Percentiles rank a stretch among this genome's conserved stretches.
Conservation (phyloP, 179 eudicot genomes). For the Silene vulgaris region DNA sequence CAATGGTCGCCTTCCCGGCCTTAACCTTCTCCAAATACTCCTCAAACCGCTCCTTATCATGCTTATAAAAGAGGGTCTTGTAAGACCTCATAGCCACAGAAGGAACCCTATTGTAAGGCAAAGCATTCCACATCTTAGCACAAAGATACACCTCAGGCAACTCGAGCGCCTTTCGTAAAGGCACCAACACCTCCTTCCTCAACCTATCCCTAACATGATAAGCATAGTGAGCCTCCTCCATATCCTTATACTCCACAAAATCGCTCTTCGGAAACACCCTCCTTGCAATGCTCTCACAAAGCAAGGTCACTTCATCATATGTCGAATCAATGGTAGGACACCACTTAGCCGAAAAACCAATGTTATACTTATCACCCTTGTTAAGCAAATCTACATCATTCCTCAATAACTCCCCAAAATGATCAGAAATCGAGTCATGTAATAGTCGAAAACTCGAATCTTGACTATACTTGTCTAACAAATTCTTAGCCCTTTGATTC, state of each 20-base stretch:
- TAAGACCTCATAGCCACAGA: conserved; percentile 52
- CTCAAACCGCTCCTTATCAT: conserved; percentile 36
- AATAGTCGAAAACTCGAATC: conserved; percentile 31
- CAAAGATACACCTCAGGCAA: conserved; percentile 48
- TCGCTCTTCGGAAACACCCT: conserved; percentile 36
- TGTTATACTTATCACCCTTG: conserved; percentile 19
- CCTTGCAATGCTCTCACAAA: conserved; percentile 45
- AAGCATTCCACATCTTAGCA: conserved; percentile 33
- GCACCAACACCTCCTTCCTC: conserved; percentile 50
- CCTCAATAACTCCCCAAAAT: conserved; percentile 33
- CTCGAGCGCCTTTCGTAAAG: conserved; percentile 36
- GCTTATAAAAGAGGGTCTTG: conserved; percentile 29
- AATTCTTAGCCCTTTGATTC: conserved; percentile 23
- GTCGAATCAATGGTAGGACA: conserved; percentile 48
- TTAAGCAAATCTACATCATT: conserved; percentile 30
- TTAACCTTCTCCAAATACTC: conserved; percentile 35
- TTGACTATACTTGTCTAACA: conserved; percentile 19
- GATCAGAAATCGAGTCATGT: conserved; percentile 34
- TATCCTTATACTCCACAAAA: conserved; percentile 27
- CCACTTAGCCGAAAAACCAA: conserved; percentile 49
- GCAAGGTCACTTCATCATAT: conserved; percentile 30
- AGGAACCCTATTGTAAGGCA: conserved; percentile 46
- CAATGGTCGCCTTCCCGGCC: conserved; percentile 40
- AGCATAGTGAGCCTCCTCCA: conserved; percentile 40
- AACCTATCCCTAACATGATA: conserved; percentile 39